Evolutionary conservation across 2,329 filamentous ascomycete species (phyloP).

Genomic region (Herpotrichia juniperi): DNA sequence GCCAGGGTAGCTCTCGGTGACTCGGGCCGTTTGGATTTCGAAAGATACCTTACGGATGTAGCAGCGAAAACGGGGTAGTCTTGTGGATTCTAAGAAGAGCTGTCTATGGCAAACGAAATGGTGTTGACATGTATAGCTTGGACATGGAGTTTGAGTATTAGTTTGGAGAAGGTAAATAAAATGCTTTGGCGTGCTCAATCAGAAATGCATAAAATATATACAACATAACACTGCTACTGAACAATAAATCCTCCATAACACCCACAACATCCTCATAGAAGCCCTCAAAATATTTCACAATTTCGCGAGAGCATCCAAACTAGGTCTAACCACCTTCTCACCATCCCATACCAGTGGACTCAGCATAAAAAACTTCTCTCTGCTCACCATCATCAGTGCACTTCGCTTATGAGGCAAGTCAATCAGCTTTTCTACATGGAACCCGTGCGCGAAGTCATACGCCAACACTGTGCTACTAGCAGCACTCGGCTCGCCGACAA

Average conservation of each 20-base stretch:
- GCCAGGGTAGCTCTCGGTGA: neutral
- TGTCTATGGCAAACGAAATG: too few species aligned
- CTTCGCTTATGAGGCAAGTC: constrained; percentile 76
- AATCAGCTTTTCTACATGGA: constrained; percentile 73
- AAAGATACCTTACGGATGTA: neutral
- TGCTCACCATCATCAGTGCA: constrained; percentile 67
- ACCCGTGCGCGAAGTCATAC: constrained; percentile 77
- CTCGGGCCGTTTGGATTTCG: neutral
- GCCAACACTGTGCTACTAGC: constrained; percentile 73
- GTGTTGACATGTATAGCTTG: too few species aligned
- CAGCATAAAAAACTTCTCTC: constrained; percentile 73
- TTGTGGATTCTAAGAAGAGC: too few species aligned
- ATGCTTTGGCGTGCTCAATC: too few species aligned
- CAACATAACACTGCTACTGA: too few species aligned
- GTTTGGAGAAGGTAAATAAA: too few species aligned
- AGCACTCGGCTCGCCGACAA: constrained; percentile 73
- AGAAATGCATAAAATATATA: neutral
- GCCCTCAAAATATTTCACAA: constrained; percentile 20
- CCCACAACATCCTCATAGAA: neutral
- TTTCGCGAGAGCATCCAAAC: constrained; percentile 40
- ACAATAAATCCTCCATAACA: neutral
- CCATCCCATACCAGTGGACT: constrained; percentile 58
- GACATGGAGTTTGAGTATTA: too few species aligned
- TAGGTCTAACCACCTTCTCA: constrained; percentile 41
- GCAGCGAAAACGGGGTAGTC: neutral